phyloP scores from a whole-genome alignment of 345 rosid species.

The Euphorbia peplus region DNA sequence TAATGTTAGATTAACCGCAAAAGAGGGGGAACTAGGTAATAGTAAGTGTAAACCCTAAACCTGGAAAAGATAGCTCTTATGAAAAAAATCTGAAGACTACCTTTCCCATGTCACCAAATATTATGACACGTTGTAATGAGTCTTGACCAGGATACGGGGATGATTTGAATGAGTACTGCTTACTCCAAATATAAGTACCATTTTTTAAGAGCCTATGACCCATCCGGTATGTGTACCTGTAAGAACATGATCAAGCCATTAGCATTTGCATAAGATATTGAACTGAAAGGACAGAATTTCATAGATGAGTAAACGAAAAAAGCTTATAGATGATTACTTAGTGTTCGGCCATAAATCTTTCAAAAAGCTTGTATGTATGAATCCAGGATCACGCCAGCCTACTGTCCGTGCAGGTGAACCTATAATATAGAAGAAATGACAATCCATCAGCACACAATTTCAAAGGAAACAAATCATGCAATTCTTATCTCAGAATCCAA shows the following conservation, averaged over 20 bases:
- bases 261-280: neutral
- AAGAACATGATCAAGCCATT: slow-evolving; percentile 14
- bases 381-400: slow-evolving; percentile 92
- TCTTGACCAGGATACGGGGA: slow-evolving; percentile 93
- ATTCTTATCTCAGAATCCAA: neutral
- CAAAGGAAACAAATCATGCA: no score
- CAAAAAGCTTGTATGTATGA: slow-evolving; percentile 69
- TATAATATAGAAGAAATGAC: slow-evolving; percentile 18
- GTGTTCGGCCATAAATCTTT: slow-evolving; percentile 77
- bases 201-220: slow-evolving; percentile 55
- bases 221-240: slow-evolving; percentile 58
- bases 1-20: neutral
- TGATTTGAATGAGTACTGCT: slow-evolving; percentile 58
- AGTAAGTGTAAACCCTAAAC: neutral
- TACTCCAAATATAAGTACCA: slow-evolving; percentile 54
- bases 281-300: neutral
- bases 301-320: slow-evolving; percentile 6
- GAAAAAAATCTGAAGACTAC: slow-evolving; percentile 25
- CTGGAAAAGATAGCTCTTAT: neutral
- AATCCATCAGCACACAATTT: neutral
- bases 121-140: slow-evolving; percentile 69
- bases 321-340: slow-evolving; percentile 29
- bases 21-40: neutral
- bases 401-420: slow-evolving; percentile 74
- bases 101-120: slow-evolving; percentile 95